Base-by-base conservation (phyloP, 208 protist genomes). In the Leishmania braziliensis region DNA sequence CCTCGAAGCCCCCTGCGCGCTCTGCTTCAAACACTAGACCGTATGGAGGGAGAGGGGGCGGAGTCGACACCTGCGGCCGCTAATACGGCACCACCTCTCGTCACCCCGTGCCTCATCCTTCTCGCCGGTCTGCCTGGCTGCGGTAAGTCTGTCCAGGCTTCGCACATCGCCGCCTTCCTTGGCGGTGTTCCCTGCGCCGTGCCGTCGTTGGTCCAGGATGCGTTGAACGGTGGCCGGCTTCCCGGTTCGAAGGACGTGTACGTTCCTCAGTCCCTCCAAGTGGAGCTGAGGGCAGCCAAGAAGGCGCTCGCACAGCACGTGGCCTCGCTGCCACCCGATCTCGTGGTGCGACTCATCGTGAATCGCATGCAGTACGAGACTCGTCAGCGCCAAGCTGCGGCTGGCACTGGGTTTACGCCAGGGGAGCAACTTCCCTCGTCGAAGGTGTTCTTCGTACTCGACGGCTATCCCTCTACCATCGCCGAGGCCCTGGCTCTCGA, bases 391-490 rank as follows among this genome's bases (percentile, higher is more conserved):
- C 70, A 36, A 74, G 43, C 48, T 71, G 65, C 65, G 4, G 39
- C 65, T 16, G 65, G 48, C 26, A 16, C 66, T 33, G 68, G 26
- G 53, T 33, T 2, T 76, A 69, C 48, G 70, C 14, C 70, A 54
- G 70, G 48, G 48, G 23, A 12, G 65, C 65, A 51, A 48, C 26
- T 26, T 39, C n/a, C 48, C 48, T 2, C 51, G 29, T 43, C 51
- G 50, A 50, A 36, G 8, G 48, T 84, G 51, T 46, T 83, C 51
- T 75, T 88, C 51, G 50, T 91, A 20, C 71, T 91, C 1, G 88
- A 91, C 43, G 88, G 86, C 58, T 91, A 86, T 66, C 88, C 88
- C n/a, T 82, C 80, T 18, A 88, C 79, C 48, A 81, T 91, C 33
- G 80, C 86, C 63, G 83, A 91, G 78, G 82, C 83, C 9, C 58